Evolutionary conservation across 441 rosid genomes (phyloP), one percentile per base, ranked within the genome.

Genomic region (Populus hybrid): DNA sequence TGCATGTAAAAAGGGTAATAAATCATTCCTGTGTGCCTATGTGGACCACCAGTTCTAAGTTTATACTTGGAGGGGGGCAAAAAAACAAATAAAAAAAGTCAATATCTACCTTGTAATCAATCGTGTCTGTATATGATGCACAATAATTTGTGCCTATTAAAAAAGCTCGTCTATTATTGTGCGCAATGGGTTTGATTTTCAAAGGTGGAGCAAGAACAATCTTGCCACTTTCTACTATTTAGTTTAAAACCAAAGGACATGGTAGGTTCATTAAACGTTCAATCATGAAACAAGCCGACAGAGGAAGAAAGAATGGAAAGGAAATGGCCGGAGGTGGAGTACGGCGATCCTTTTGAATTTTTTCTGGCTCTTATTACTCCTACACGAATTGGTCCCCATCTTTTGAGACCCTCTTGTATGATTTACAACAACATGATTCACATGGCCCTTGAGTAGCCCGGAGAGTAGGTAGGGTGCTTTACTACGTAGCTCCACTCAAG

Each of bases 381-480:
- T 50, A 3, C 0, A 16, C 26, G 6, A 14, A 4, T 7, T 53
- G 89, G 86, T 77, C 85, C 86, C 72, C 78, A 26, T 11, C 36
- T 57, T 61, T 53, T 46, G 35, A 40, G 70, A 14, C 59, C 71
- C 77, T 16, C 69, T 67, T 80, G 67, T 72, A 73, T 70, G 75
- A 4, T 59, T 14, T 59, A 57, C 30, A 68, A 69, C 42, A 7
- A 18, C 10, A 70, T n/a, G 73, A 78, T 64, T 77, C 71, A 32
- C 28, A 16, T 75, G 75, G 75, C 65, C 64, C 73, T 24, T 6
- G 53, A 77, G 66, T 36, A 6, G 14, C 42, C 10, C 57, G 10
- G 21, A 40, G 12, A 21, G 69, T 28, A 3, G 14, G 7, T 12
- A 7, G 57, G 20, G 57, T 5, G 12, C 57, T 46, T 14, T 12